Evolutionary conservation across 1,284 basidiomycete genomes (phyloP), one percentile per base, ranked within the genome.

Genomic region (Boletus smithii): DNA sequence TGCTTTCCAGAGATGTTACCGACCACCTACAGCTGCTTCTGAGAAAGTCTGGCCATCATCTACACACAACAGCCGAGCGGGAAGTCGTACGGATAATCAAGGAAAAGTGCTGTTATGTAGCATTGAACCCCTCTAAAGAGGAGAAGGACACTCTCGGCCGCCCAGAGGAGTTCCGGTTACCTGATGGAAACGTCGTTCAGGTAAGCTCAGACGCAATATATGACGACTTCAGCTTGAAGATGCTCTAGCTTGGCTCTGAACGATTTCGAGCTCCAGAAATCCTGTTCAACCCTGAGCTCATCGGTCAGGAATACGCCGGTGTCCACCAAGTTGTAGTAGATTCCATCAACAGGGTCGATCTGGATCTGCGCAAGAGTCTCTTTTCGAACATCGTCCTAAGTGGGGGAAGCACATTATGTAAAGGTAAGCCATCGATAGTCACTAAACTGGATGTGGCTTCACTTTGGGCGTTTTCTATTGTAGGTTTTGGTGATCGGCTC

Each of bases 61-160:
- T 99, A 45, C 91, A 97, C 61, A 99, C 97, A 0, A 95, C 93
- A 20, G 95, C 97, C 5, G 97, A 99, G 70, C 88, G 91, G 49
- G 97, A 99, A 70, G 90, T 99, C 17, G 95, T 99, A 10, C 77
- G 97, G 48, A 92, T 91, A 41, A 97, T 99, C 70, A 99, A 99
- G 71, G 97, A 99, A 73, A 97, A 97, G 68, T 91, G 88, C 51
- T 99, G 95, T 67, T 99, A 98, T 71, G 77, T 99, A 48, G 91
- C 95, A 4, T 66, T 91, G 34, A 93, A 92, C 62, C 92, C 94
- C 3, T 73, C 79, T 3, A 97, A 97, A 68, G 97, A 98, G 69
- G 95, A 98, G 72, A 98, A 97, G 67, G 95, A 97, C 59, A 77
- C 77, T 3, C 57, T 75, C 24, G 85, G 86, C 9, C 81, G 85